A percentile compares a stretch with the other conserved stretches of the same genome.
Conservation (phyloP, 1,284 basidiomycete genomes). For the Ustilago tritici region DNA sequence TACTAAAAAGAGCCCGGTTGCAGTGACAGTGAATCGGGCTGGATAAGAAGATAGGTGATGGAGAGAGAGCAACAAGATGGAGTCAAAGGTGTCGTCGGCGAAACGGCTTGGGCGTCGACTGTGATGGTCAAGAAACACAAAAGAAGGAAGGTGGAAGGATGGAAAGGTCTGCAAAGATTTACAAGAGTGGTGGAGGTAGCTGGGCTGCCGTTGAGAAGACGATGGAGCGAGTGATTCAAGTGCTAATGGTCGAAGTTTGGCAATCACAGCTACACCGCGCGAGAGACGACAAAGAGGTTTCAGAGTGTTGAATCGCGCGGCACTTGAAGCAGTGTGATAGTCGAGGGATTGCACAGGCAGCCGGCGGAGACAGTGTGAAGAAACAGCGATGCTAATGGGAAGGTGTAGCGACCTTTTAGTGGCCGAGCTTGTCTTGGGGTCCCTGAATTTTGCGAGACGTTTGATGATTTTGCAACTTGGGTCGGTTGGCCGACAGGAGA, state of each 20-base stretch:
- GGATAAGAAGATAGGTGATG: background rate
- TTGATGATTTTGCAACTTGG: slow-evolving; percentile 1
- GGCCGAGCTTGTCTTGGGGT: slow-evolving; percentile 7
- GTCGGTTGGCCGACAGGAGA: background rate
- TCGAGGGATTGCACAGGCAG: background rate
- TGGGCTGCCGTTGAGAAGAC: background rate
- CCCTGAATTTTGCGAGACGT: slow-evolving; percentile 2
- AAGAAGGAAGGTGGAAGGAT: background rate
- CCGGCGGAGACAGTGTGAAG: background rate
- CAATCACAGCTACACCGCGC: background rate
- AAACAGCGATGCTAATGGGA: background rate
- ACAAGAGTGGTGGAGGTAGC: slow-evolving; percentile 2
- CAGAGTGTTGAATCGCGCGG: background rate
- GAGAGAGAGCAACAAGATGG: background rate
- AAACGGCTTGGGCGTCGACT: background rate
- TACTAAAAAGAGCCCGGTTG: background rate
- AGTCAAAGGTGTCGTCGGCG: background rate
- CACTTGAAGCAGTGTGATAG: background rate
- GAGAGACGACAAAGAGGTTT: background rate
- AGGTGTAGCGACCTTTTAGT: background rate
- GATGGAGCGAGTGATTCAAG: too few relatives aligned
- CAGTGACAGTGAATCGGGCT: background rate
- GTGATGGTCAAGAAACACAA: background rate
- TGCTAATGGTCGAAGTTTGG: background rate
- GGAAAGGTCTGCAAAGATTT: background rate